These are phyloP conservation scores for Verticillium zaregamsianum DNA, from an alignment of 2,329 filamentous ascomycete genomes.

Conservation along the genomic window DNA sequence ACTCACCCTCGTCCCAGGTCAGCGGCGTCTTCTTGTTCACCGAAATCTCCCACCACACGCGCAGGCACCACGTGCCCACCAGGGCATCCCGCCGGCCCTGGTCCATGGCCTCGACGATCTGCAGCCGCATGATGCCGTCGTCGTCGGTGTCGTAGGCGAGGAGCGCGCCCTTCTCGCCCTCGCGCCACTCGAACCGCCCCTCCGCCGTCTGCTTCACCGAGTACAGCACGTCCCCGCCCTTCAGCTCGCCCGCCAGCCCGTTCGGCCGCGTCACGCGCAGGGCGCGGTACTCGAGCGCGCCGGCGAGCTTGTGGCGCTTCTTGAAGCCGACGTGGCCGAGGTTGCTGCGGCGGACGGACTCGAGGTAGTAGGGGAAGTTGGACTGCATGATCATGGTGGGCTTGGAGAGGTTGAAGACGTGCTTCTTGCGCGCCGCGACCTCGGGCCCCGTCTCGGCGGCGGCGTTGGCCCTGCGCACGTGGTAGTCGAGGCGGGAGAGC, in stretches of 20 bases:
- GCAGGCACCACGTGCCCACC: slow-evolving; percentile 28
- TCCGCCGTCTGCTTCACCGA: slow-evolving; percentile 19
- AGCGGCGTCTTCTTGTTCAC: slow-evolving; percentile 5
- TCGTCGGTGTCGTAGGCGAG: slow-evolving; percentile 17
- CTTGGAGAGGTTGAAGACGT: slow-evolving; percentile 30
- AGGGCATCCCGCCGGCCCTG: slow-evolving; percentile 25
- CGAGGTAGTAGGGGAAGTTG: slow-evolving; percentile 27
- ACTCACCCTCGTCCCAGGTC: slow-evolving; percentile 9
- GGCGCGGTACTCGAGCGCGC: slow-evolving; percentile 19
- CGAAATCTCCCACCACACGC: slow-evolving; percentile 27
- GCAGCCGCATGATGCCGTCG: slow-evolving; percentile 21
- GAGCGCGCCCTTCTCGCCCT: slow-evolving; percentile 9
- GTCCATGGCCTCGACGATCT: slow-evolving; percentile 25
- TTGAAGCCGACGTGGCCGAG: slow-evolving; percentile 24
- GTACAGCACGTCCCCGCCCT: slow-evolving; percentile 20
- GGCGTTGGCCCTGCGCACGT: slow-evolving; percentile 9
- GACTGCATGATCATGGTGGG: slow-evolving; percentile 20
- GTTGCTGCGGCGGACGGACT: slow-evolving; percentile 22
- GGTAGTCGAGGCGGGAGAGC: slow-evolving; percentile 25
- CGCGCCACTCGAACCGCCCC: slow-evolving; percentile 26
- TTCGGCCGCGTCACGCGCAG: slow-evolving; percentile 8
- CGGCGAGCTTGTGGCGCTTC: slow-evolving; percentile 16
- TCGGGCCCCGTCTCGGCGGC: slow-evolving; percentile 17
- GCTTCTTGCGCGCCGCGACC: slow-evolving; percentile 21
- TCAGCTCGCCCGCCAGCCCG: slow-evolving; percentile 13